phyloP scores from a whole-genome alignment of 2,329 filamentous ascomycete species.

The Fusarium newnesense region DNA sequence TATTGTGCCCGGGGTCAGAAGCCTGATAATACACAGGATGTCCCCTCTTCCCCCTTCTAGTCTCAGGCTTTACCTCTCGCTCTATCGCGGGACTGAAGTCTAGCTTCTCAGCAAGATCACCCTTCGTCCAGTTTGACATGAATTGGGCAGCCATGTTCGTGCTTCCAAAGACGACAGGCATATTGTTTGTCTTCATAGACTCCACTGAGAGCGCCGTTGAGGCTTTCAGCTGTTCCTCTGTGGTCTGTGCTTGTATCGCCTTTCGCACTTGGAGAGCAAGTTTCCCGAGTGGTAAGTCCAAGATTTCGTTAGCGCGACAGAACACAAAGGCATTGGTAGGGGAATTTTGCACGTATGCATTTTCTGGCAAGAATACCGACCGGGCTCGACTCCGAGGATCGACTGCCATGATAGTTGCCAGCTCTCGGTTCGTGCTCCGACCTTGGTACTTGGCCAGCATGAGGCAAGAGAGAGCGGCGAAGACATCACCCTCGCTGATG shows the following conservation, averaged over 20 bases:
- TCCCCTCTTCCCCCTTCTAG: background rate
- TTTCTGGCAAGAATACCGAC: constrained; percentile 1
- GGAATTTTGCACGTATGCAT: constrained; percentile 20
- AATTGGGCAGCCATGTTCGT: constrained; percentile 23
- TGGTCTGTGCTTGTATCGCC: constrained; percentile 23
- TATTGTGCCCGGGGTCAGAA: constrained; percentile 14
- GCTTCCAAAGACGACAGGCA: constrained; percentile 17
- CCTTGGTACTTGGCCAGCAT: constrained; percentile 11
- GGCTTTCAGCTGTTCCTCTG: constrained; percentile 33
- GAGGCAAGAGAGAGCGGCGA: constrained; percentile 7
- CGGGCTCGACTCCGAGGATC: constrained; percentile 18
- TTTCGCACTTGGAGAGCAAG: constrained; percentile 23
- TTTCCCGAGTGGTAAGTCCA: constrained; percentile 12
- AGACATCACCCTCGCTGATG: constrained; percentile 9
- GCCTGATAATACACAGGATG: constrained; percentile 30
- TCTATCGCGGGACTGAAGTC: constrained; percentile 27
- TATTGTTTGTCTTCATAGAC: constrained; percentile 16
- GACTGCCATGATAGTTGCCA: constrained; percentile 17
- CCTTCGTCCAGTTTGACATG: constrained; percentile 37
- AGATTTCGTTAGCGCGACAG: background rate
- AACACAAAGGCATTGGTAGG: constrained; percentile 16
- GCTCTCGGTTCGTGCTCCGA: background rate
- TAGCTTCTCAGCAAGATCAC: constrained; percentile 14
- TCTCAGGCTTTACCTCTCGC: background rate
- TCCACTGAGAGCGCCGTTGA: constrained; percentile 3